Percentiles rank a stretch among this genome's conserved stretches.
phyloP scores from a whole-genome alignment of 164 flowering plant species.

The Buxus sempervirens region DNA sequence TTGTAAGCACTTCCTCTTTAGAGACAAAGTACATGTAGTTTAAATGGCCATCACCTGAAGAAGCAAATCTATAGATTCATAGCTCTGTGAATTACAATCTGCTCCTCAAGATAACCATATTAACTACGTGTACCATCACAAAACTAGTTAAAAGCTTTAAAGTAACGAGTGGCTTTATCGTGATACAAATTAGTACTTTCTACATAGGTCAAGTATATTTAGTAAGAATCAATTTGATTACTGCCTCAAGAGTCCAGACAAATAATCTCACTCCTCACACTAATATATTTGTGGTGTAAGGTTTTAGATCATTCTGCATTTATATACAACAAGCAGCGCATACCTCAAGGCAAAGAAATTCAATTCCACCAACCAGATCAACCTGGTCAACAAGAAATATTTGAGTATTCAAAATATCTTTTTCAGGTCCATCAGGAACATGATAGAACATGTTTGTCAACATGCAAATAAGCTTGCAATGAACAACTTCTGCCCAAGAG shows the following conservation, averaged over 20 bases:
- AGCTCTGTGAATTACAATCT: background rate
- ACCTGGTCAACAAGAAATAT: constrained; percentile 63
- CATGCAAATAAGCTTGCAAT: constrained; percentile 83
- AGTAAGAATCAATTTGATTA: background rate
- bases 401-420: constrained; percentile 32
- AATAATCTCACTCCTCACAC: background rate
- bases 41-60: too few species aligned
- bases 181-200: background rate
- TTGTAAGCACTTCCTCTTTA: background rate
- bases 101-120: background rate
- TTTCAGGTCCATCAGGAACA: constrained; percentile 40
- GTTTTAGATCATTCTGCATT: background rate
- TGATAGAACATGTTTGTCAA: constrained; percentile 87
- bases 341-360: constrained; percentile 91
- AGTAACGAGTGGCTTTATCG: background rate
- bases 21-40: background rate
- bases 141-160: too few species aligned
- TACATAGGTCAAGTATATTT: background rate
- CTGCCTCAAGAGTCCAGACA: background rate
- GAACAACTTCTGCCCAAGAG: constrained; percentile 95
- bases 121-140: too few species aligned
- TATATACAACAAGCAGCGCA: background rate
- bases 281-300: background rate
- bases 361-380: constrained; percentile 89
- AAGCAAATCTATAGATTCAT: background rate